A percentile compares a stretch with the other conserved stretches of the same genome.
These are phyloP conservation scores for Capsicum rhomboideum DNA, from an alignment of 257 asterid genomes.

Conservation along the genomic window DNA sequence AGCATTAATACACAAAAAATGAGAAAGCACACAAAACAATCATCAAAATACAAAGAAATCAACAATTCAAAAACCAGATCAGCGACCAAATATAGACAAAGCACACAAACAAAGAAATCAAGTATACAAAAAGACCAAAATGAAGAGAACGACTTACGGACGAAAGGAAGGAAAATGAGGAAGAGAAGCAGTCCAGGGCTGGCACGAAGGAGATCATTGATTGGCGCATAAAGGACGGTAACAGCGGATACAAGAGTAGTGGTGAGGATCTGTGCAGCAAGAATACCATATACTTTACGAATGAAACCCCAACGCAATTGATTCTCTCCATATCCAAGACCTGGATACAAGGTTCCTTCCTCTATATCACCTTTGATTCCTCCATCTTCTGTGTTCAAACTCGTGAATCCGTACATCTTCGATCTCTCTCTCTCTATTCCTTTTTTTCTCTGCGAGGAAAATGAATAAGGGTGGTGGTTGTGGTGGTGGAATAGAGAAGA, in stretches of 20 bases:
- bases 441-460: background rate
- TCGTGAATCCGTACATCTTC: slow-evolving; percentile 54
- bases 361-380: slow-evolving; percentile 22
- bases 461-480: background rate
- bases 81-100: too few relatives aligned
- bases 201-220: slow-evolving; percentile 71
- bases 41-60: background rate
- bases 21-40: background rate
- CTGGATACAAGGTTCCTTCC: slow-evolving; percentile 69
- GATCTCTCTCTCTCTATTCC: slow-evolving; percentile 12
- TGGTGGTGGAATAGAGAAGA: background rate
- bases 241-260: slow-evolving; percentile 57
- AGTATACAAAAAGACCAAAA: background rate
- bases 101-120: background rate
- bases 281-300: slow-evolving; percentile 87
- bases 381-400: slow-evolving; percentile 28
- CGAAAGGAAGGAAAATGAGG: slow-evolving; percentile 75
- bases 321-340: slow-evolving; percentile 90
- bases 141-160: slow-evolving; percentile 68
- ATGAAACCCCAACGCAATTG: slow-evolving; percentile 97
- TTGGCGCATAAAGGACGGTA: slow-evolving; percentile 67
- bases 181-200: slow-evolving; percentile 61
- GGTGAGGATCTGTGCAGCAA: slow-evolving; percentile 77
- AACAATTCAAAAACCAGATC: background rate
- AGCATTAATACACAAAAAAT: background rate